A percentile compares a stretch with the other conserved stretches of the same genome.
Conservation (phyloP, 306 rosid species). For the Fragaria nilgerrensis region DNA sequence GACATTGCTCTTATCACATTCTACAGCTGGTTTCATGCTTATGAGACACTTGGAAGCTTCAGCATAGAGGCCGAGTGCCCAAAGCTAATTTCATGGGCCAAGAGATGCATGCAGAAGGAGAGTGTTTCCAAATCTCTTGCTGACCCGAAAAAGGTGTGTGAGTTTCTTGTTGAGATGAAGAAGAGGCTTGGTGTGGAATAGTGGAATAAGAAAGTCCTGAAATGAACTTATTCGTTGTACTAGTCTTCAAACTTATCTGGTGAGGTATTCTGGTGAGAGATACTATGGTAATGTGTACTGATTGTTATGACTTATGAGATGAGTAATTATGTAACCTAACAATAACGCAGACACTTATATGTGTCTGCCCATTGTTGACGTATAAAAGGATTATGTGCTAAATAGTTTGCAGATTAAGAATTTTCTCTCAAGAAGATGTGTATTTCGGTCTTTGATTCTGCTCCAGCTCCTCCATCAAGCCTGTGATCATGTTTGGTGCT, state of each 20-base stretch:
- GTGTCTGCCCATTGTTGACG: background rate
- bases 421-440: too few relatives aligned
- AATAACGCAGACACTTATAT: background rate
- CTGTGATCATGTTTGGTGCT: background rate
- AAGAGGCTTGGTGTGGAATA: background rate
- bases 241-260: background rate
- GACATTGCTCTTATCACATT: conserved; percentile 34
- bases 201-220: background rate
- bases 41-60: conserved; percentile 16
- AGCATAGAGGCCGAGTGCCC: conserved; percentile 27
- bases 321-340: background rate
- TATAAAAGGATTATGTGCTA: too few relatives aligned
- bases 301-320: background rate
- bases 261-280: background rate
- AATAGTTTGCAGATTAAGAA: too few relatives aligned
- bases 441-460: background rate
- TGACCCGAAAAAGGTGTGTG: conserved; percentile 16
- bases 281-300: background rate
- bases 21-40: conserved; percentile 13
- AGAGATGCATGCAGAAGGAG: conserved; percentile 17
- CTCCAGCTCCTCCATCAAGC: background rate
- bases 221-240: background rate
- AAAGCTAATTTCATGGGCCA: conserved; percentile 23
- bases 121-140: conserved; percentile 29
- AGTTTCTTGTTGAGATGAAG: conserved; percentile 11